phyloP scores from a whole-genome alignment of 768 basidiomycete genomes.

The Leccinum imitatum region DNA sequence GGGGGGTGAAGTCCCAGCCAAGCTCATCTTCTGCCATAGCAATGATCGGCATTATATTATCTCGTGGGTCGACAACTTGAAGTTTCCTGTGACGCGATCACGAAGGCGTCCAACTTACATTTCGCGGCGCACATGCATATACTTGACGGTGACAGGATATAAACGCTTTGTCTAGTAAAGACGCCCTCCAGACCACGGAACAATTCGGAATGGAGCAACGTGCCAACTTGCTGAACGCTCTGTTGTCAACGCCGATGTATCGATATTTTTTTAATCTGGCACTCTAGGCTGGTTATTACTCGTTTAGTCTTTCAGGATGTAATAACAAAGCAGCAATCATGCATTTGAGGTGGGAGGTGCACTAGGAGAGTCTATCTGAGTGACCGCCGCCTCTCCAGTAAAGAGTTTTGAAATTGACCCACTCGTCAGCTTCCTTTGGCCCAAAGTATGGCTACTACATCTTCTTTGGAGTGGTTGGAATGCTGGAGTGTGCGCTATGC shows the following conservation, averaged over 20 bases:
- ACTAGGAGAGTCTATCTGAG: constrained; percentile 14
- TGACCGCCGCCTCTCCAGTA: constrained; percentile 39
- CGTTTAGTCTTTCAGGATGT: constrained; percentile 6
- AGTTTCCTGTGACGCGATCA: constrained; percentile 25
- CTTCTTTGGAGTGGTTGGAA: constrained; percentile 91
- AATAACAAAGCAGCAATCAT: constrained; percentile 11
- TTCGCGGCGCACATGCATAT: constrained; percentile 23
- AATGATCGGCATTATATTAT: constrained; percentile 19
- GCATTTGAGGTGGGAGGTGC: constrained; percentile 9
- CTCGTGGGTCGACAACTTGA: constrained; percentile 27
- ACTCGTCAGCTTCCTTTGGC: constrained; percentile 39
- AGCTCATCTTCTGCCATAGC: constrained; percentile 10
- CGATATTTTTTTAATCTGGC: not conserved
- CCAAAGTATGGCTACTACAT: constrained; percentile 42
- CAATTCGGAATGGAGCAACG: constrained; percentile 25
- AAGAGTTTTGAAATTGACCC: constrained; percentile 44
- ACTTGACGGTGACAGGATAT: constrained; percentile 15
- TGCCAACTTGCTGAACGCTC: constrained; percentile 15
- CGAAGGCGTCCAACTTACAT: constrained; percentile 32
- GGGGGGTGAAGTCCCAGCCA: not conserved
- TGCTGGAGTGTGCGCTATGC: constrained; percentile 86
- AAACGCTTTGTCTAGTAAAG: constrained; percentile 13
- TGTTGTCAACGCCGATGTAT: not conserved
- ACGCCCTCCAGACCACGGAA: constrained; percentile 6
- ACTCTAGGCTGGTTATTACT: constrained; percentile 20